Evolutionary conservation across 2,329 filamentous ascomycete species (phyloP), one percentile per base, ranked within the genome.

Genomic region (Sporothrix dimorphospora): DNA sequence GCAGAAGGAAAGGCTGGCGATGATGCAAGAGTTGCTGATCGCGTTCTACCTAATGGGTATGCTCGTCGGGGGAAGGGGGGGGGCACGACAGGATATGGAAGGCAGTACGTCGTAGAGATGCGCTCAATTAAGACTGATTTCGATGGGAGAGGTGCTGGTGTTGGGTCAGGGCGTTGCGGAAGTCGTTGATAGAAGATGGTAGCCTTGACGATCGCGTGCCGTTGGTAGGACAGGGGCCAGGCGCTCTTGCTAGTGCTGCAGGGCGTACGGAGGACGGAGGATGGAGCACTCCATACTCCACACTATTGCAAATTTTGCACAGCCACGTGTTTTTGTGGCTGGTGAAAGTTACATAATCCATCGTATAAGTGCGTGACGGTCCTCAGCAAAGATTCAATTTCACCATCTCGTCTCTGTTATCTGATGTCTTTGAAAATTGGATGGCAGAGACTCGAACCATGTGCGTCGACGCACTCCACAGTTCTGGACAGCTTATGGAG

Each of bases 141-240:
- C 38, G 38, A 45, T 14, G 59, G 16, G n/a, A 21, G 65, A 53
- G 65, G 19, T 21, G 65, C 3, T 40, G 42, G 19, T 34, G 24
- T 8, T 12, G 57, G 57, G 2, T n/a, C 14, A 34, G 12, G 34
- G 19, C 34, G 57, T 42, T 40, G 40, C n/a, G 59, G 42, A 42
- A 14, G 59, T 7, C 34, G 34, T 42, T 27, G 66, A 27, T 34
- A 11, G 30, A 30, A 27, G 49, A 42, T 42, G 49, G 66, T 5
- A 69, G 49, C 66, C 66, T 69, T n/a, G 66, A 69, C 34, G 49
- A 53, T 69, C 49, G 49, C 66, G 66, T 69, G 66, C 66, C 24
- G 66, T 55, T 55, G 49, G 66, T 21, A 49, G 19, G 40, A 66
- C 61, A 65, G 61, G 38, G 57, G 57, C 9, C n/a, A 12, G 21